Conservation (phyloP, 75 land plant genomes). For the Sequoia sempervirens region DNA sequence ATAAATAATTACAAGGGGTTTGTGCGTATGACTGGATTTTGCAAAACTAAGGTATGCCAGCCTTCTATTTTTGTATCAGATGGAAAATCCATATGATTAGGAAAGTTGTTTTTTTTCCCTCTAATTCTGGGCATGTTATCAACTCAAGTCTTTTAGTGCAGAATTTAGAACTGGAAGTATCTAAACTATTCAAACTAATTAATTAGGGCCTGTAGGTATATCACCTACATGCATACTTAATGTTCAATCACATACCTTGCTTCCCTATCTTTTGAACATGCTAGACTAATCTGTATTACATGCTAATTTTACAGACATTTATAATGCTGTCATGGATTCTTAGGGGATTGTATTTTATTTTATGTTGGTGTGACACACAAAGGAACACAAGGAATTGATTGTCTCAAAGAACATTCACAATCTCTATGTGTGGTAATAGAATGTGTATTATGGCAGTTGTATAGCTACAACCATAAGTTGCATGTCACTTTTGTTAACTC, state of each 20-base stretch:
- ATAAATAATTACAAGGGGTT: conserved; percentile 94
- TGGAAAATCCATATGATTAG: not conserved
- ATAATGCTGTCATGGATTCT: not conserved
- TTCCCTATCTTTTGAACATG: not conserved
- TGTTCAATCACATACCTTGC: not conserved
- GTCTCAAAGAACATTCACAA: not conserved
- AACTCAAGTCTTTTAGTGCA: not conserved
- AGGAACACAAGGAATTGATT: not conserved
- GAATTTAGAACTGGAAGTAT: not conserved
- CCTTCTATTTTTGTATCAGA: not conserved
- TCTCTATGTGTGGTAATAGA: not conserved
- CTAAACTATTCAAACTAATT: not conserved
- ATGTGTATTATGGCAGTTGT: not conserved
- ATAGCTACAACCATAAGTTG: too few relatives aligned
- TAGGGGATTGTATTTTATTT: not conserved
- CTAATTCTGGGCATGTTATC: not conserved
- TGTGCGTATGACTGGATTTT: conserved; percentile 89
- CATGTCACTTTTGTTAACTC: too few relatives aligned
- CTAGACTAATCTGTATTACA: not conserved
- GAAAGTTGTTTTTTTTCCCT: not conserved
- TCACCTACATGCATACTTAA: not conserved
- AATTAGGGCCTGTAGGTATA: not conserved
- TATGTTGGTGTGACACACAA: too few relatives aligned
- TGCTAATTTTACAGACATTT: not conserved
- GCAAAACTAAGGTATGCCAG: conserved; percentile 84